These are phyloP conservation scores for Moelleriella libera DNA, from an alignment of 2,329 filamentous ascomycete genomes.

Conservation along the genomic window DNA sequence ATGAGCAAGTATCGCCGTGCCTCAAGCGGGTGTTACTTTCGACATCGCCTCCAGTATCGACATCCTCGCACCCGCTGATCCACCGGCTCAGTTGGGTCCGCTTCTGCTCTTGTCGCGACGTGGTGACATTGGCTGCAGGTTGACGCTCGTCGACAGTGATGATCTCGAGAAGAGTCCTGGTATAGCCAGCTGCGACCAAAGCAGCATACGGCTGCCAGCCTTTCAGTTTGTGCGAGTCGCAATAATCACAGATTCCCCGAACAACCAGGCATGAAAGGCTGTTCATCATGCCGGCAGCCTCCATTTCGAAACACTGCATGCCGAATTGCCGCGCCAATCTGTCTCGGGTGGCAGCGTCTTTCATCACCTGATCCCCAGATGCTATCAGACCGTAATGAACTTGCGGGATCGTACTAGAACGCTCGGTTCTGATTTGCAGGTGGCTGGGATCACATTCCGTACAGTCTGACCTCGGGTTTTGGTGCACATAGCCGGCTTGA, in stretches of 20 bases:
- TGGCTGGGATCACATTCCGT: background rate
- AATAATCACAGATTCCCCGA: slow-evolving; percentile 22
- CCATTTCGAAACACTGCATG: slow-evolving; percentile 11
- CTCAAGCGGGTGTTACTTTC: background rate
- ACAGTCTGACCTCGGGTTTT: background rate
- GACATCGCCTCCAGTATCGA: background rate
- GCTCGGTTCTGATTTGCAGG: background rate
- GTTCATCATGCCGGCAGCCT: slow-evolving; percentile 11
- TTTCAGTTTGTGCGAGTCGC: slow-evolving; percentile 18
- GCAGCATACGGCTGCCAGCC: background rate
- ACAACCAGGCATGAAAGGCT: slow-evolving; percentile 16
- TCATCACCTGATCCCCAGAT: background rate
- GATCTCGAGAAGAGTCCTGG: background rate
- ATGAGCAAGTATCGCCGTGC: background rate
- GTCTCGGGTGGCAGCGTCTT: background rate
- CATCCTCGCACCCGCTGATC: background rate
- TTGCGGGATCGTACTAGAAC: background rate
- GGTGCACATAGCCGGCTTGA: background rate
- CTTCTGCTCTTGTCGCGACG: background rate
- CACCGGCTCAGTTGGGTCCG: background rate
- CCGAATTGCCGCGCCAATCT: background rate
- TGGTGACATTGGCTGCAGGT: background rate
- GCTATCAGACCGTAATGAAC: background rate
- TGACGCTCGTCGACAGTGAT: background rate
- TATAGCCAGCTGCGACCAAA: background rate